These are phyloP conservation scores for Pyricularia grisea DNA, from an alignment of 2,329 filamentous ascomycete genomes.

Conservation along the genomic window DNA sequence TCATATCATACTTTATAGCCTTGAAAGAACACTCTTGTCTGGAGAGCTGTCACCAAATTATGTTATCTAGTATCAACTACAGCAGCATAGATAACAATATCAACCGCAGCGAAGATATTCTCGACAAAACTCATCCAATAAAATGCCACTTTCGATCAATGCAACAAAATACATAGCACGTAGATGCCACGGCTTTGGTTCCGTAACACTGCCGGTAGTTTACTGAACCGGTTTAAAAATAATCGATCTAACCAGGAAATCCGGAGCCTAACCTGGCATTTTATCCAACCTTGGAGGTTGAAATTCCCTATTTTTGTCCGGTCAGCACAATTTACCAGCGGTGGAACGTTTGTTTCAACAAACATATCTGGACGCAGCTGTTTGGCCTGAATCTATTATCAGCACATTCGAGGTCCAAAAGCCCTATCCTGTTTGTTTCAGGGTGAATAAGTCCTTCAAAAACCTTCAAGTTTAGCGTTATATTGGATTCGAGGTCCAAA, in stretches of 20 bases:
- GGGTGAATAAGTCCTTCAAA: neutral
- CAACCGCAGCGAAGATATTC: too few species aligned
- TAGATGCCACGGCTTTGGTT: too few species aligned
- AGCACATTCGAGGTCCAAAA: neutral
- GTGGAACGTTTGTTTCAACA: neutral
- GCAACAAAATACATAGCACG: too few species aligned
- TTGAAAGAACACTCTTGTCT: too few species aligned
- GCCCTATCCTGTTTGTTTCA: neutral
- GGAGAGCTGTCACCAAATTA: too few species aligned
- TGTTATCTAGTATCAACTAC: too few species aligned
- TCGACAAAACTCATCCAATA: too few species aligned
- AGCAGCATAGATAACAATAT: too few species aligned
- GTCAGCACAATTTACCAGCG: neutral
- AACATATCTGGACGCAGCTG: neutral
- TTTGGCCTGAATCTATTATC: neutral
- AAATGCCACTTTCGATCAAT: too few species aligned
- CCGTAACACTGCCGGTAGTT: too few species aligned
- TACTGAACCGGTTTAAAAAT: too few species aligned
- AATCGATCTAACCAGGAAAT: neutral
- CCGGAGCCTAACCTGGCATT: neutral
- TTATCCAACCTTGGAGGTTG: neutral
- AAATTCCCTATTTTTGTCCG: neutral
- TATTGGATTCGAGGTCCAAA: neutral
- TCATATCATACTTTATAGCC: too few species aligned
- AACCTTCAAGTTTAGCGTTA: neutral